Percentiles rank a stretch among this genome's conserved stretches.
These are phyloP conservation scores for Crucibulum cyathiforme DNA, from an alignment of 1,284 basidiomycete species.

Conservation along the genomic window DNA sequence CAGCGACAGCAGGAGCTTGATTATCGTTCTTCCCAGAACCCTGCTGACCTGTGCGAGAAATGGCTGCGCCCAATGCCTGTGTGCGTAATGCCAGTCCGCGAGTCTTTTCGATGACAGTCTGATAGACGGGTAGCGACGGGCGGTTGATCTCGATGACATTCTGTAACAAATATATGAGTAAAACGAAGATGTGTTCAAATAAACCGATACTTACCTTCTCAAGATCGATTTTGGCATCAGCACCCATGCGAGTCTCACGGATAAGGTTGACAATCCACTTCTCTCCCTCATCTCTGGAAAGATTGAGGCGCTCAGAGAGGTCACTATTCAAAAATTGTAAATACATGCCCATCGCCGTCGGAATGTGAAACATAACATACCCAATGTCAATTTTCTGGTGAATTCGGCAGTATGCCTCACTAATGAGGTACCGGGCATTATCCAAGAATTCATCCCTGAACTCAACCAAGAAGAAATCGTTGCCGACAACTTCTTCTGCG, in stretches of 20 bases:
- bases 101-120: slow-evolving; percentile 96
- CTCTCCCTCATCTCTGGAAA: slow-evolving; percentile 93
- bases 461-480: slow-evolving; percentile 94
- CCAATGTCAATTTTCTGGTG: slow-evolving; percentile 96
- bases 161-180: slow-evolving; percentile 44
- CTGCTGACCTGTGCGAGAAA: slow-evolving; percentile 56
- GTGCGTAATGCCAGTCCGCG: slow-evolving; percentile 91
- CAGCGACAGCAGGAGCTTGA: neutral
- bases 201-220: slow-evolving; percentile 69
- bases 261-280: slow-evolving; percentile 99
- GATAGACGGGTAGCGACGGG: slow-evolving; percentile 89
- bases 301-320: slow-evolving; percentile 90
- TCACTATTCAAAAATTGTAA: slow-evolving; percentile 57
- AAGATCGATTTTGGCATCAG: slow-evolving; percentile 96
- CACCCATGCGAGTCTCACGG: slow-evolving; percentile 93
- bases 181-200: neutral
- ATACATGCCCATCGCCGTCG: neutral
- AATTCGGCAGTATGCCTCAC: slow-evolving; percentile 97
- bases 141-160: slow-evolving; percentile 97
- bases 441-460: slow-evolving; percentile 95
- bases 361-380: slow-evolving; percentile 50
- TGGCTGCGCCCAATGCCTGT: slow-evolving; percentile 88
- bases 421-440: slow-evolving; percentile 93
- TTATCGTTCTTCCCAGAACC: neutral
- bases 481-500: slow-evolving; percentile 84